A percentile compares a stretch with the other conserved stretches of the same genome.
phyloP scores from a whole-genome alignment of 2,329 filamentous ascomycete genomes.

The Stachybotrys elegans region DNA sequence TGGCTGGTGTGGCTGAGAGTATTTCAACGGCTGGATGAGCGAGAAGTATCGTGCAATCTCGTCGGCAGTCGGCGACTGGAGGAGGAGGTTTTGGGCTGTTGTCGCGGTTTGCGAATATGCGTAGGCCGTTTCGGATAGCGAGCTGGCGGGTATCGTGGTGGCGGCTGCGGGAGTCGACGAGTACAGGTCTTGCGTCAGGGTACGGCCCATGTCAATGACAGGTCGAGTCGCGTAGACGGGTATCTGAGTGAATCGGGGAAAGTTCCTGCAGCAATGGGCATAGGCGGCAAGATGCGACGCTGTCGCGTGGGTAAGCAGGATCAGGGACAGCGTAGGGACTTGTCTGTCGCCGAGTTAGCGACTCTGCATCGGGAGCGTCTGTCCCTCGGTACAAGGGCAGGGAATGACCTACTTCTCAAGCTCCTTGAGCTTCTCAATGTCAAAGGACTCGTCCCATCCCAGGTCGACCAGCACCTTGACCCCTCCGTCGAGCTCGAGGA shows the following conservation, averaged over 20 bases:
- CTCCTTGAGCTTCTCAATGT: conserved; percentile 74
- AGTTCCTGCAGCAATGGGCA: conserved; percentile 94
- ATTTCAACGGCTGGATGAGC: conserved; percentile 86
- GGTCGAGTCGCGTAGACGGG: conserved; percentile 92
- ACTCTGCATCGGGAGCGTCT: neutral
- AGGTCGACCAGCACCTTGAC: conserved; percentile 94
- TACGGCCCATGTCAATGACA: conserved; percentile 88
- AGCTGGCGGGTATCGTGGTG: conserved; percentile 69
- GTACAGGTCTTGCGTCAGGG: conserved; percentile 87
- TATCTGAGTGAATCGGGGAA: conserved; percentile 85
- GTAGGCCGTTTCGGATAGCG: conserved; percentile 61
- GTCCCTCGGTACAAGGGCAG: neutral
- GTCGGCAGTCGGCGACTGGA: conserved; percentile 70
- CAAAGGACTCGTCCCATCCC: conserved; percentile 92
- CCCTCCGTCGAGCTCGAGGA: conserved; percentile 92
- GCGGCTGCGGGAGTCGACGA: conserved; percentile 82
- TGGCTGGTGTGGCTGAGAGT: conserved; percentile 92
- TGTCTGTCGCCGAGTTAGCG: conserved; percentile 51
- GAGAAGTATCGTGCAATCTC: conserved; percentile 93
- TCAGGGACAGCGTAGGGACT: conserved; percentile 84
- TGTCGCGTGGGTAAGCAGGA: conserved; percentile 92
- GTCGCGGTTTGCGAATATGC: conserved; percentile 47
- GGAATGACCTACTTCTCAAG: conserved; percentile 70
- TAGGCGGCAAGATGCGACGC: conserved; percentile 87
- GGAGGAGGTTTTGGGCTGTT: conserved; percentile 49